Conservation (phyloP, 768 basidiomycete genomes). For the Boletus rubropictus region DNA sequence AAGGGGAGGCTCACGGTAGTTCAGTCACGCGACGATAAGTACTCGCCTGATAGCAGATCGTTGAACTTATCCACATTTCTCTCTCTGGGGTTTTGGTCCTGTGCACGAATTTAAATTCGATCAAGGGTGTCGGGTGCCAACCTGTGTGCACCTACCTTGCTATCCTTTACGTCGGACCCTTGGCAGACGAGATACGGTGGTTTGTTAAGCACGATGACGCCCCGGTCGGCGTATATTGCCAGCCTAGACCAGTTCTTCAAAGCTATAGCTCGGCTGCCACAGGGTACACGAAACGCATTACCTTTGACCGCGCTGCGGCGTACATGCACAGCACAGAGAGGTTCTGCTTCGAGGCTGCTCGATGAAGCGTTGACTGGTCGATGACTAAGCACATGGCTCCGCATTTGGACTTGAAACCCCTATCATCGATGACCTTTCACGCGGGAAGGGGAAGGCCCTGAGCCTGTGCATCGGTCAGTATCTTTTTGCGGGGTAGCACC, state of each 20-base stretch:
- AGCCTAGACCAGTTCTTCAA: conserved; percentile 29
- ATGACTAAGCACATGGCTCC: conserved; percentile 6
- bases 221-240: conserved; percentile 49
- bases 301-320: conserved; percentile 20
- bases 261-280: conserved; percentile 3
- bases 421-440: too few relatives aligned
- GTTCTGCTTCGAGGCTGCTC: background rate
- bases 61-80: conserved; percentile 33
- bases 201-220: conserved; percentile 54
- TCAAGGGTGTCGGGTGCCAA: background rate
- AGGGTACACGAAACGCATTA: conserved; percentile 3
- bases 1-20: background rate
- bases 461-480: too few relatives aligned
- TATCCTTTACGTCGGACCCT: conserved; percentile 25
- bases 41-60: conserved; percentile 32
- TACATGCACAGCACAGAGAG: conserved; percentile 11
- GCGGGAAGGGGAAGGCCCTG: too few relatives aligned
- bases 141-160: conserved; percentile 15
- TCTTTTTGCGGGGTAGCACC: too few relatives aligned
- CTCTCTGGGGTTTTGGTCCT: conserved; percentile 18
- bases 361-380: too few relatives aligned
- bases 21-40: conserved; percentile 5
- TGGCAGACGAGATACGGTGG: conserved; percentile 56
- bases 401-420: background rate
- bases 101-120: conserved; percentile 3